Evolutionary conservation across 208 protist species (phyloP).

Genomic region (Leishmania gerbilli): DNA sequence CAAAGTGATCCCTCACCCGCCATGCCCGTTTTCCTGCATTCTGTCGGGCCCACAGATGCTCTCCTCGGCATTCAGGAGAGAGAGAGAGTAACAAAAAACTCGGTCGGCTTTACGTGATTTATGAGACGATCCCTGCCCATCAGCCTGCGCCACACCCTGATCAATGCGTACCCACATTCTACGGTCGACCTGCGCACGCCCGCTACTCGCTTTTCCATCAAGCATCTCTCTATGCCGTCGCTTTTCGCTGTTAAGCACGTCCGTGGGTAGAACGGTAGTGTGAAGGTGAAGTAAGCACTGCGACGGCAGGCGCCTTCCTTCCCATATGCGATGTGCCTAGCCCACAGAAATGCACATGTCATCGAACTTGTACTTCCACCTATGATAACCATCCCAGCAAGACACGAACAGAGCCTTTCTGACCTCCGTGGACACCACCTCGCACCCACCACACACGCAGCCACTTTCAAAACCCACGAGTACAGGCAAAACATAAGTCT

Average conservation of each 20-base stretch:
- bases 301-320: too few relatives aligned
- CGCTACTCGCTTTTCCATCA: not conserved
- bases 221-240: not conserved
- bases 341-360: not conserved
- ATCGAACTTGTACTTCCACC: not conserved
- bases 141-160: not conserved
- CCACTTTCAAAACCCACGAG: too few relatives aligned
- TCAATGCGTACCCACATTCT: too few relatives aligned
- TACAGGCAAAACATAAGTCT: too few relatives aligned
- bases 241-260: not conserved
- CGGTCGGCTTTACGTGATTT: not conserved
- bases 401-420: not conserved
- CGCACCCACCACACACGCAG: too few relatives aligned
- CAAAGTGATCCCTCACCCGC: not conserved
- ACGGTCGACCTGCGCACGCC: too few relatives aligned
- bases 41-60: too few relatives aligned
- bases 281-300: not conserved
- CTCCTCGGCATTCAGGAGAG: not conserved
- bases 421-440: too few relatives aligned
- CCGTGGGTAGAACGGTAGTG: not conserved
- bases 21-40: not conserved
- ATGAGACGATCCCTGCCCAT: not conserved
- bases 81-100: not conserved
- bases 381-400: not conserved
- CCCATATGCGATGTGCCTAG: not conserved